phyloP scores from a whole-genome alignment of 2,329 filamentous ascomycete genomes.

The Penicillium sp. region DNA sequence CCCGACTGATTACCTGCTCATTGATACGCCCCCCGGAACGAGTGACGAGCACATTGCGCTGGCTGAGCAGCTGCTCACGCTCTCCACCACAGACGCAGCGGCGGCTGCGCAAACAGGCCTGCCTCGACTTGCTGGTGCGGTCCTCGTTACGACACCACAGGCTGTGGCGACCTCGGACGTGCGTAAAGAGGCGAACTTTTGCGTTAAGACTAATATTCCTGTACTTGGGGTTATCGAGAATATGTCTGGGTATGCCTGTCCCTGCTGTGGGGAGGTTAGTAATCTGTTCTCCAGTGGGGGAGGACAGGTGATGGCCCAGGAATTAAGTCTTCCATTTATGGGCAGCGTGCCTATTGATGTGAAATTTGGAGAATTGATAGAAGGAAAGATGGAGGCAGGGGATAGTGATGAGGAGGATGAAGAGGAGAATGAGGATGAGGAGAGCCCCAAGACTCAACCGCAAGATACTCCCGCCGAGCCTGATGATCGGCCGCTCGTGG shows the following conservation, averaged over 20 bases:
- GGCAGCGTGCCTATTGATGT: conserved; percentile 90
- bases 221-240: conserved; percentile 93
- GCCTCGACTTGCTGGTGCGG: conserved; percentile 76
- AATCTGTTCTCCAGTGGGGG: conserved; percentile 92
- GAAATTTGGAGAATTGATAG: conserved; percentile 82
- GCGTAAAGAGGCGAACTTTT: conserved; percentile 92
- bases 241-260: conserved; percentile 63
- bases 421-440: conserved; percentile 27
- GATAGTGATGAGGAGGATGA: conserved; percentile 28
- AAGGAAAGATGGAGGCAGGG: conserved; percentile 49
- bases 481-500: conserved; percentile 39
- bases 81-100: conserved; percentile 31
- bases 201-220: conserved; percentile 73
- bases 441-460: conserved; percentile 6
- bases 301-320: conserved; percentile 80
- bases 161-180: conserved; percentile 92
- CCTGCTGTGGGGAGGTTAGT: conserved; percentile 74
- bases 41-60: conserved; percentile 96
- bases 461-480: conserved; percentile 13
- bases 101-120: conserved; percentile 18
- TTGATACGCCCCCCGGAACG: conserved; percentile 94
- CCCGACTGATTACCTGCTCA: conserved; percentile 82
- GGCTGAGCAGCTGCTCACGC: conserved; percentile 72
- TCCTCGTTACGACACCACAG: conserved; percentile 94
- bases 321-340: conserved; percentile 79